phyloP scores from a whole-genome alignment of 2,329 filamentous ascomycete genomes.

The Phaeosphaeriaceae sp. region DNA sequence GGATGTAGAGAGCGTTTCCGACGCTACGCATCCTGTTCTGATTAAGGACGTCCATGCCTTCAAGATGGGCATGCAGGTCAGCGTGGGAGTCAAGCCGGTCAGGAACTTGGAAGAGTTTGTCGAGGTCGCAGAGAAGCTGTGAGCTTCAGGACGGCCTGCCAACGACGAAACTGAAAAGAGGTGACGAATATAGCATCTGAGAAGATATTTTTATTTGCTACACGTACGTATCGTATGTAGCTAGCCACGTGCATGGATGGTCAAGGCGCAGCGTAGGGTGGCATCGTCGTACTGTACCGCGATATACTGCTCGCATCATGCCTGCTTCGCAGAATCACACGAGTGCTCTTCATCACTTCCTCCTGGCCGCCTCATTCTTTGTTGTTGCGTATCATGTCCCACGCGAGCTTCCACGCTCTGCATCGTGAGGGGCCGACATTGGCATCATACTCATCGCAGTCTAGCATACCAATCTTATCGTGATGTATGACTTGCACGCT shows the following conservation, averaged over 20 bases:
- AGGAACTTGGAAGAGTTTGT: constrained; percentile 84
- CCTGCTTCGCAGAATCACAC: neutral
- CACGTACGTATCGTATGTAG: too few species aligned
- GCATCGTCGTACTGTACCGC: neutral
- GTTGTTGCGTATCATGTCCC: too few species aligned
- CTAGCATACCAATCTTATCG: too few species aligned
- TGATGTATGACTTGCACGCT: too few species aligned
- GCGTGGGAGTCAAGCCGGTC: constrained; percentile 73
- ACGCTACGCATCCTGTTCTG: constrained; percentile 56
- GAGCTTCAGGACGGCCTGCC: neutral
- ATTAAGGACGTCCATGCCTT: constrained; percentile 82
- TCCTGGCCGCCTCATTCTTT: too few species aligned
- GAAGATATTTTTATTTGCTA: neutral
- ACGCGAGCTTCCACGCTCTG: too few species aligned
- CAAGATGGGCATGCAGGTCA: constrained; percentile 78
- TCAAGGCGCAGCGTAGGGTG: neutral
- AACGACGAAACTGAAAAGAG: neutral
- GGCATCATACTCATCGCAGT: too few species aligned
- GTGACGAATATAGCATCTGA: neutral
- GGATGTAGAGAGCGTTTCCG: constrained; percentile 30
- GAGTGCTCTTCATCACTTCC: neutral
- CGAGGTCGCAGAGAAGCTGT: constrained; percentile 58
- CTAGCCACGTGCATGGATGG: neutral
- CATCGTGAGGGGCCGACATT: too few species aligned
- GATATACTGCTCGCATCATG: neutral